A percentile compares a stretch with the other conserved stretches of the same genome.
Evolutionary conservation across 345 rosid species (phyloP).

Genomic region (Dipteronia sinensis): DNA sequence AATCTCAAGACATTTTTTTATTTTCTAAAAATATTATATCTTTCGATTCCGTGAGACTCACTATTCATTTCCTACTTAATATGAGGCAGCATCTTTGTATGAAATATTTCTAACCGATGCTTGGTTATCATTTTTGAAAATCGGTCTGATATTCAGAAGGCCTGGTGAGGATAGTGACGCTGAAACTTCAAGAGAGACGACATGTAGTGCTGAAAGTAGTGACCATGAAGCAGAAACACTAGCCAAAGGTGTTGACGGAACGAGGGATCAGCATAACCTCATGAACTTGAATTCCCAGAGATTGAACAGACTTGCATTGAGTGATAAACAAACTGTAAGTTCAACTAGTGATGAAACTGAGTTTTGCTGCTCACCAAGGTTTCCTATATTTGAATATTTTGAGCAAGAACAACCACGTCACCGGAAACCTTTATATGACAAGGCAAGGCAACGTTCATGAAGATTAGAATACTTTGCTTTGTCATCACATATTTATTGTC

Average conservation of each 20-base stretch:
- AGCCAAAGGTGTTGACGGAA: conserved; percentile 32
- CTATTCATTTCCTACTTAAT: conserved; percentile 1
- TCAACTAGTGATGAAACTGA: conserved; percentile 44
- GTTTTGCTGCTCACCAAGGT: conserved; percentile 31
- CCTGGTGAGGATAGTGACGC: conserved; percentile 43
- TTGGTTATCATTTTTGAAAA: conserved; percentile 12
- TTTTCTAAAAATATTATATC: neutral
- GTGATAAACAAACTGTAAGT: conserved; percentile 31
- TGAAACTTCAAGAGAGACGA: conserved; percentile 42
- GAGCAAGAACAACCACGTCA: conserved; percentile 61
- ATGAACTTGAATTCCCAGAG: conserved; percentile 31
- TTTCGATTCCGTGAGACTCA: neutral
- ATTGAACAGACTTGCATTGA: conserved; percentile 35
- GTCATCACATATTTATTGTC: neutral
- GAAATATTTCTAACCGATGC: conserved; percentile 9
- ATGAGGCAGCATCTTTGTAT: neutral
- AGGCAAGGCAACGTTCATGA: conserved; percentile 40
- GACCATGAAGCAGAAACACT: conserved; percentile 36
- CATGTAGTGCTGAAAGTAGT: conserved; percentile 35
- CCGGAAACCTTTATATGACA: conserved; percentile 58
- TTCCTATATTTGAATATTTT: conserved; percentile 50
- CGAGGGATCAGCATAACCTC: conserved; percentile 29
- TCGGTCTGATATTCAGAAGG: conserved; percentile 29
- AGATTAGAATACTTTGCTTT: conserved; percentile 1
- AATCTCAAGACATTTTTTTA: neutral